Evolutionary conservation across 345 rosid genomes (phyloP), one percentile per base, ranked within the genome.

Genomic region (Heritiera fomes): DNA sequence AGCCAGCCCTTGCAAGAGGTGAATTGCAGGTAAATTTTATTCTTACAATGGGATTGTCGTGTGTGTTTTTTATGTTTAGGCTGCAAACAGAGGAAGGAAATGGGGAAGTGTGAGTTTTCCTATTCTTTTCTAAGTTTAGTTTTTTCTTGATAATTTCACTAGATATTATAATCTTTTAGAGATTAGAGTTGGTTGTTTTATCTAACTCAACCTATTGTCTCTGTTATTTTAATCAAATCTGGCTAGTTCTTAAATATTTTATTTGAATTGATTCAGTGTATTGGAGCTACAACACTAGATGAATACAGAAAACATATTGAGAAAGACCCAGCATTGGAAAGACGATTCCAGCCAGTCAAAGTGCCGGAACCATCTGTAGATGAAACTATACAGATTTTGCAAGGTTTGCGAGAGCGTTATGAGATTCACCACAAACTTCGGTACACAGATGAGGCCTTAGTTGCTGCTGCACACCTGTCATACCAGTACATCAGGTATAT

Each of bases 1-100:
- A 97, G 83, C 99, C 99, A 40, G 94, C 99, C 80, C 99, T 97
- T 85, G 99, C 98, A 23, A 91, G 99, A 88, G 99, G 99, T 84
- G 99, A 97, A 90, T 83, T 97, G 86, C 99, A 97, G 98, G 99
- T 97, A 87, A 76, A 5, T 2, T 45, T 74, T 49, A 7, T n/a
- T 45, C 70, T 50, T 49, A 32, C 14, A 50, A 70, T 45, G 12
- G 28, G 68, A 34, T 63, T 32, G 10, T 63, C 34, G n/a, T 63
- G 30, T n/a, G 5, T 53, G 75, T 50, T 7, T 34, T 34, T 71
- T 30, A 17, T 43, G 11, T 32, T 58, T 23, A 20, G 32, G 52
- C 40, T 7, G 45, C n/a, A 7, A 62, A 60, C 45, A 55, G 46
- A 8, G 50, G 64, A 17, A 38, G 75, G 62, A 69, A 47, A 23